These are phyloP conservation scores for Periglandula ipomoeae DNA, from an alignment of 2,329 filamentous ascomycete species.

Conservation along the genomic window DNA sequence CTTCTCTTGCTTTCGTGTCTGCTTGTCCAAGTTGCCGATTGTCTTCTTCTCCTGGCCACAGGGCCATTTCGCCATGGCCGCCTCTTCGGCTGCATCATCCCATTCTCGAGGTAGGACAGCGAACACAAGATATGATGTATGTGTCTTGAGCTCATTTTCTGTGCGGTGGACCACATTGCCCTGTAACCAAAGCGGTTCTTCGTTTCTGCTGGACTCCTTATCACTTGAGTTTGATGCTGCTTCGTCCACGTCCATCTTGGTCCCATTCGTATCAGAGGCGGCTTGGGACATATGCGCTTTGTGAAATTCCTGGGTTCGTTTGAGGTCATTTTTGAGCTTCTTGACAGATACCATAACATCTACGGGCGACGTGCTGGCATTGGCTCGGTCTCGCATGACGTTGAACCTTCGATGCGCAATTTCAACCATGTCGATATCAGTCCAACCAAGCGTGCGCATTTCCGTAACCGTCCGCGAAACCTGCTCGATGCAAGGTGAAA, in stretches of 20 bases:
- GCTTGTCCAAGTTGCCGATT: conserved; percentile 45
- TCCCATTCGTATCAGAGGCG: conserved; percentile 20
- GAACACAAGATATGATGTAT: conserved; percentile 96
- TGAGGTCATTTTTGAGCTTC: conserved; percentile 65
- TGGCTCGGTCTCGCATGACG: conserved; percentile 71
- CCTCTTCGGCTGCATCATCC: conserved; percentile 71
- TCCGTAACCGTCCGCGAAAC: conserved; percentile 76
- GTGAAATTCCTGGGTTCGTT: conserved; percentile 58
- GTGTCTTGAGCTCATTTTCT: conserved; percentile 85
- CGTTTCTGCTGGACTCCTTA: conserved; percentile 11
- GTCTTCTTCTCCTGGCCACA: conserved; percentile 43
- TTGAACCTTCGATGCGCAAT: conserved; percentile 72
- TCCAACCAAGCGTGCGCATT: conserved; percentile 76
- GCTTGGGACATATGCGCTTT: conserved; percentile 21
- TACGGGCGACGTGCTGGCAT: conserved; percentile 60
- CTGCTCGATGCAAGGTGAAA: conserved; percentile 95
- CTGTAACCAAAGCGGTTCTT: conserved; percentile 57
- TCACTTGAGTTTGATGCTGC: conserved; percentile 10
- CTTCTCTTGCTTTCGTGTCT: conserved; percentile 47
- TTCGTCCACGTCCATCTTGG: conserved; percentile 33
- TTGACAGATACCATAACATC: conserved; percentile 72
- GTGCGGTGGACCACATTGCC: conserved; percentile 72
- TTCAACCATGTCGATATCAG: conserved; percentile 90
- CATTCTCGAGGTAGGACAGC: conserved; percentile 81
- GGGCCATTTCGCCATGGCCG: conserved; percentile 55